Evolutionary conservation across 176 grass and related monocot species (phyloP), one percentile per base, ranked within the genome.

Genomic region (Pharus latifolius): DNA sequence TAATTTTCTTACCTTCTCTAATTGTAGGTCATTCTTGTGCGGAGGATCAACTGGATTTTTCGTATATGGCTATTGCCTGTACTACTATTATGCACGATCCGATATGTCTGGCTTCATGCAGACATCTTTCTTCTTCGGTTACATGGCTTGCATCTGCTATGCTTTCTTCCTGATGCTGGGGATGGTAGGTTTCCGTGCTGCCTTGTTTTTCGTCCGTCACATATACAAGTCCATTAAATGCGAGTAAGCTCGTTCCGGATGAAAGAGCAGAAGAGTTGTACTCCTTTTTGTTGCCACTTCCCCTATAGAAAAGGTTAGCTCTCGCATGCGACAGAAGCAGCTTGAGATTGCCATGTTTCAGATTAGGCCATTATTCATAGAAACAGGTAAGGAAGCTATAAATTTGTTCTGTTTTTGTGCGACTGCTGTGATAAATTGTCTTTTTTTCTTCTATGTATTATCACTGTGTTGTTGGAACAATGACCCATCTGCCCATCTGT

Each of bases 71-170:
- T 97, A 97, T 63, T 97, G 94, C 41, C 77, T 97, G 54, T 97
- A 97, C 83, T 97, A 97, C 80, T 97, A 97, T 67, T 72, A 93
- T 60, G 94, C 89, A 9, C 86, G 94, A 26, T 97, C 94, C 0
- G 89, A 97, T 27, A 97, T 97, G 94, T 92, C 94, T 56, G 94
- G 94, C 12, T 97, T 97, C 64, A 87, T 97, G 94, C 94, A 97
- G 76, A 97, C 89, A 38, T 97, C 94, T 29, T 97, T 97, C 86
- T 97, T 97, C 86, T 97, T 97, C 54, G 94, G 94, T 16, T 97
- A 97, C 78, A 97, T 97, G 94, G 89, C 94, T 70, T 97, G 94
- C 73, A 93, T 97, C 69, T 97, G 94, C 72, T 97, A 93, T 59
- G 94, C 89, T 26, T 97, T 97, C 71, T 97, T 97, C 76, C 75